phyloP scores from a whole-genome alignment of 2,329 filamentous ascomycete genomes.

The Cylindrodendrum hubeiense region DNA sequence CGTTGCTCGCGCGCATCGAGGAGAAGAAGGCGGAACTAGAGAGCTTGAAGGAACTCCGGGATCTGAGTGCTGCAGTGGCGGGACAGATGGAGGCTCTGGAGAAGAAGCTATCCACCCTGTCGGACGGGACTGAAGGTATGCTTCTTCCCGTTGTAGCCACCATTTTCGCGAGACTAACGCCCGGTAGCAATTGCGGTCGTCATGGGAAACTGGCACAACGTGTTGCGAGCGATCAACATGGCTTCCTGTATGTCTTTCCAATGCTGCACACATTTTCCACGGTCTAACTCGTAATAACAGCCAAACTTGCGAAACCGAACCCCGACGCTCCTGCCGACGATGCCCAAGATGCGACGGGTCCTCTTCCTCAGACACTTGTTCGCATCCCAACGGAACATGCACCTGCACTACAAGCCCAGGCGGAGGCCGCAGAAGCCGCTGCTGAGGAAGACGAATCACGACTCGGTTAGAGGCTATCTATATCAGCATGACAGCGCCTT shows the following conservation, averaged over 20 bases:
- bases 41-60: slow-evolving; percentile 80
- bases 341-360: slow-evolving; percentile 56
- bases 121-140: slow-evolving; percentile 84
- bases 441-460: slow-evolving; percentile 54
- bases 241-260: slow-evolving; percentile 74
- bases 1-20: slow-evolving; percentile 80
- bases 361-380: slow-evolving; percentile 84
- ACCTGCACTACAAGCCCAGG: slow-evolving; percentile 71
- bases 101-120: slow-evolving; percentile 81
- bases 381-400: slow-evolving; percentile 87
- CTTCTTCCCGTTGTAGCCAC: background rate
- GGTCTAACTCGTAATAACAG: slow-evolving; percentile 54
- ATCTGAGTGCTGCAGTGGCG: slow-evolving; percentile 82
- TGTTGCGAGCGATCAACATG: slow-evolving; percentile 87
- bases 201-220: slow-evolving; percentile 88
- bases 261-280: background rate
- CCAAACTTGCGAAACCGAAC: slow-evolving; percentile 76
- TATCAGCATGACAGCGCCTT: background rate
- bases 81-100: slow-evolving; percentile 86
- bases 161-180: slow-evolving; percentile 36
- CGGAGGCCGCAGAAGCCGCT: slow-evolving; percentile 62
- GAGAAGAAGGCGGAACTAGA: slow-evolving; percentile 90
- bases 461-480: slow-evolving; percentile 9
- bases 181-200: slow-evolving; percentile 82
- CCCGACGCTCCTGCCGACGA: slow-evolving; percentile 50